Evolutionary conservation across 257 asterid species (phyloP), one percentile per base, ranked within the genome.

Genomic region (Rhazya stricta): DNA sequence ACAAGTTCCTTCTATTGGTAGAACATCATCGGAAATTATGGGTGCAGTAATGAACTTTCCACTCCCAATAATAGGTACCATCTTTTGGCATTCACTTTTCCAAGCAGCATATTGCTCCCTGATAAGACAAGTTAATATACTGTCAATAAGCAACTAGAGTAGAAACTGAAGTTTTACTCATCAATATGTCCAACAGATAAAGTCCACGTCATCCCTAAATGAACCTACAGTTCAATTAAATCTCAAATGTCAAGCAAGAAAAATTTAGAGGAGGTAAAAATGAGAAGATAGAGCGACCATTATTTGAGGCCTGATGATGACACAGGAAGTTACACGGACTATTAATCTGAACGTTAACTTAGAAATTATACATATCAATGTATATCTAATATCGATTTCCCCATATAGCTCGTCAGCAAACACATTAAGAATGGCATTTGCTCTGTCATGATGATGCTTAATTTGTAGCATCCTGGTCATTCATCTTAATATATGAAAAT

Each of bases 91-190:
- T 82, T 83, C 89, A 71, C 87, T 85, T 87, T 91, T 94, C 94
- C 89, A 84, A 42, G 84, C 86, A 79, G 86, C 91, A 83, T 94
- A 94, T 79, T 90, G 91, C 77, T 81, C 89, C 91, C 98, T 94
- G 81, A 73, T 77, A 61, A 61, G 50, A 70, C 72, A 83, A 67
- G 71, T 72, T 61, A 36, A 27, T 63, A 48, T 42, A 36, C 39
- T 37, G 29, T 32, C 32, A 43, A 39, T 36, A 67, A 56, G 43
- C 25, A n/a, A 43, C 41, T 13, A 71, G 53, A 50, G 45, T 8
- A 21, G 2, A 32, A 73, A 42, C 61, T 50, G 29, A 65, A 60
- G 61, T 37, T 67, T 48, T 12, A 51, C 32, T 3, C 36, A 29
- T 73, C 51, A 43, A 36, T 46, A 58, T 46, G 37, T 61, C 66